A percentile compares a stretch with the other conserved stretches of the same genome.
Conservation (phyloP, 352 stramenopile species). For the Globisporangium nunn region DNA sequence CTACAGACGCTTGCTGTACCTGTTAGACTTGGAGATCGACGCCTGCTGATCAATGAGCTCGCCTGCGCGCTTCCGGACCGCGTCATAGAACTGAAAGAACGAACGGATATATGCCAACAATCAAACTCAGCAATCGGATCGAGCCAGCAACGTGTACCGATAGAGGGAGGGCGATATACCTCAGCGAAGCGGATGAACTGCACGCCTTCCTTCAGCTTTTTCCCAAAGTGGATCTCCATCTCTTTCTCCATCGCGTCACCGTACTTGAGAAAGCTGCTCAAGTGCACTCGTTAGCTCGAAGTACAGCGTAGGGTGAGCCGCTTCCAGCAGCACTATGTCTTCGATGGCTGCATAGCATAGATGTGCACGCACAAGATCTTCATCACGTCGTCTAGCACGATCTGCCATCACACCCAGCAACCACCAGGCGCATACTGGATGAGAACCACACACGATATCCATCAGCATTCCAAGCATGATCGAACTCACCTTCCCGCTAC, state of each 20-base stretch:
- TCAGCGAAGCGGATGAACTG: slow-evolving; percentile 60
- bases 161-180: slow-evolving; percentile 15
- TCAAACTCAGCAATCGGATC: neutral
- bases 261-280: slow-evolving; percentile 64
- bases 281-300: neutral
- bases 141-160: neutral
- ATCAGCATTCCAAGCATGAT: neutral
- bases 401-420: slow-evolving; percentile 21
- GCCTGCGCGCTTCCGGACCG: slow-evolving; percentile 41
- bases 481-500: slow-evolving; percentile 21
- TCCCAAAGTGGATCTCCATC: slow-evolving; percentile 70
- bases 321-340: slow-evolving; percentile 1
- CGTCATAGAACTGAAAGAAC: slow-evolving; percentile 41
- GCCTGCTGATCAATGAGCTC: slow-evolving; percentile 65
- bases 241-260: slow-evolving; percentile 72
- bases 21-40: slow-evolving; percentile 32
- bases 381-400: slow-evolving; percentile 72
- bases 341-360: neutral
- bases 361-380: slow-evolving; percentile 50
- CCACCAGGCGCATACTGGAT: neutral
- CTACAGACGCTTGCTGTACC: slow-evolving; percentile 40
- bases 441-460: neutral
- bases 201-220: slow-evolving; percentile 48
- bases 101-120: neutral
- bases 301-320: neutral